Evolutionary conservation across 2,329 filamentous ascomycete species (phyloP), one percentile per base, ranked within the genome.

Genomic region (Hymenoscyphus scutula): DNA sequence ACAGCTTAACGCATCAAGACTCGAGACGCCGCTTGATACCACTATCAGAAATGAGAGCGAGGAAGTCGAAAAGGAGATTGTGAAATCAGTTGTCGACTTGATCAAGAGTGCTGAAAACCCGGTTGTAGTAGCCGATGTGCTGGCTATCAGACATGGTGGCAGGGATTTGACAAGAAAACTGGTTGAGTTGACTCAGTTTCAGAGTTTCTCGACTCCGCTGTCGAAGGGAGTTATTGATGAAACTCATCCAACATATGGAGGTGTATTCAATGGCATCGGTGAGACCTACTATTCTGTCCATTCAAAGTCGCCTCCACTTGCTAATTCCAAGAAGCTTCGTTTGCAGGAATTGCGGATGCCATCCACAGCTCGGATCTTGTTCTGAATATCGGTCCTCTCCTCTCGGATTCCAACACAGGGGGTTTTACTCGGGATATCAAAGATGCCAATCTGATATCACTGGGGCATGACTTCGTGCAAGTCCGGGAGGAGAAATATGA

Each of bases 181-280:
- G 17, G 76, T 80, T 8, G 70, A 76, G 37, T 45, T 70, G 2
- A 82, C 80, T 0, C 71, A 72, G 0, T 81, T 79, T 73, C 81
- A 81, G 0, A 82, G 79, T 0, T 81, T 76, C 70, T 78, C 77
- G 1, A 79, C 80, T 0, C 74, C 75, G 0, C 81, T 80, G 29
- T 80, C 79, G 10, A 84, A 83, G 69, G 77, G 82, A 2, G 72
- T 84, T 3, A 68, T 84, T 27, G 76, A 83, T 38, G 82, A 84
- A 67, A 74, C 72, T 0, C 64, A 74, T 30, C 72, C 76, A 3
- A 83, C 81, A 54, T 80, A 80, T 62, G 76, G 81, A 61, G 82
- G 82, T 3, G 70, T 82, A 2, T 84, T 82, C 61, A 73, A 74
- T 8, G 82, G 79, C 2, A 72, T 65, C 3, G 79, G 76, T 63